Evolutionary conservation across 2,329 filamentous ascomycete genomes (phyloP), one percentile per base, ranked within the genome.

Genomic region (Aspergillus tubingensis): DNA sequence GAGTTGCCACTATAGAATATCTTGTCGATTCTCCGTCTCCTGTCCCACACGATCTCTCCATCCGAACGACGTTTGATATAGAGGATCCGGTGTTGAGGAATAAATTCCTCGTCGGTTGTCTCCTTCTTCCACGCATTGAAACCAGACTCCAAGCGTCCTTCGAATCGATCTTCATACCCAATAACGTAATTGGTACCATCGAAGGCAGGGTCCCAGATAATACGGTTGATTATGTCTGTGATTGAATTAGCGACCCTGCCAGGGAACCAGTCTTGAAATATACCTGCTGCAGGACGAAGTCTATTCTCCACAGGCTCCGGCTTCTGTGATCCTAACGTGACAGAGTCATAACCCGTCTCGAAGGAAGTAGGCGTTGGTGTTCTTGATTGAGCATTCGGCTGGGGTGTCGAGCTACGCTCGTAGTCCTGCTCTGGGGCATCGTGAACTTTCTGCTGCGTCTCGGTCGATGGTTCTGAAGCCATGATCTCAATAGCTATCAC

Each of bases 31-130:
- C 79, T 78, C 69, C 65, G 73, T 50, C 74, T 75, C 43, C 83
- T 74, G 65, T 85, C 81, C 83, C 83, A 86, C 2, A 85, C 76
- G 36, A 79, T 65, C 23, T 77, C 76, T 17, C 72, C 76, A 51
- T 75, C 66, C 5, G 66, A 68, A 32, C 68, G 72, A 61, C 75
- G 75, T 63, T 78, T 81, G 64, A 85, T 81, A 61, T 83, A 81
- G 57, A 82, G 61, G 17, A 86, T 80, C 2, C 83, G 77, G 71
- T 85, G 82, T 63, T 81, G 78, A 3, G 83, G 83, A 58, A 85
- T 84, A 58, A 85, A 85, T 50, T 85, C 83, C 60, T 85, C 82
- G 27, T 85, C 72, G 8, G 83, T 85, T 32, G 79, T 77, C 51
- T 84, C 82, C 17, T 75, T 79, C 66, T 83, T 82, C 83, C 83